These are phyloP conservation scores for Coprinellus micaceus DNA, from an alignment of 768 basidiomycete species.

Conservation along the genomic window DNA sequence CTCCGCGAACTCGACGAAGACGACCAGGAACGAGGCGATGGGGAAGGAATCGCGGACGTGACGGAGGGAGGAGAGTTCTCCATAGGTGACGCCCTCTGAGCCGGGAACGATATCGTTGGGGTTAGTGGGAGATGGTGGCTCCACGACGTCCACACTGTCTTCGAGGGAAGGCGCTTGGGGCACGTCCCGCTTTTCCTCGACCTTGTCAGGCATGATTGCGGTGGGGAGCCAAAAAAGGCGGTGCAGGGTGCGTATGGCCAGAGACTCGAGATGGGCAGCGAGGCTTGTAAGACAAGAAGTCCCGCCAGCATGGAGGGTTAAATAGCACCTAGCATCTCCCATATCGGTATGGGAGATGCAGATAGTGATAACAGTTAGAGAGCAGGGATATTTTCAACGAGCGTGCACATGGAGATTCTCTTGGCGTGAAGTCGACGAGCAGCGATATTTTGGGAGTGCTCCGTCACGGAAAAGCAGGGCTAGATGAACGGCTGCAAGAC, in stretches of 20 bases:
- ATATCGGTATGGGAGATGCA: not conserved
- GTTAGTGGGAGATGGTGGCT: constrained; percentile 14
- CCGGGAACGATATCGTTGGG: constrained; percentile 29
- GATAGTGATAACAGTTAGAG: not conserved
- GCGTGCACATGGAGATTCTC: not conserved
- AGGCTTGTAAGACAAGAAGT: not conserved
- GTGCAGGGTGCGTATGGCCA: not conserved
- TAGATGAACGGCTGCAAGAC: not conserved
- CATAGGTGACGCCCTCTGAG: constrained; percentile 45
- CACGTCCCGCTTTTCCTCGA: constrained; percentile 19
- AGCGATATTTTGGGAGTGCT: not conserved
- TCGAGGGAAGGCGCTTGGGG: constrained; percentile 14
- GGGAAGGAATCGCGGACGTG: constrained; percentile 44
- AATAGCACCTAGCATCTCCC: not conserved
- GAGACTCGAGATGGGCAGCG: not conserved
- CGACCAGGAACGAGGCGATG: constrained; percentile 40
- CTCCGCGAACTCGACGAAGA: constrained; percentile 51
- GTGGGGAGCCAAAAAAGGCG: no score
- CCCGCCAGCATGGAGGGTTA: not conserved
- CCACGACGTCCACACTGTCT: constrained; percentile 18
- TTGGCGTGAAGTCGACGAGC: not conserved
- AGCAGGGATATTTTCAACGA: not conserved
- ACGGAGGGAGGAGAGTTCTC: constrained; percentile 42
- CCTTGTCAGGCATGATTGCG: not conserved
- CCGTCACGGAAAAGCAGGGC: not conserved